A percentile compares a stretch with the other conserved stretches of the same genome.
phyloP scores from a whole-genome alignment of 2,329 filamentous ascomycete species.

The Laburnicola sp. region DNA sequence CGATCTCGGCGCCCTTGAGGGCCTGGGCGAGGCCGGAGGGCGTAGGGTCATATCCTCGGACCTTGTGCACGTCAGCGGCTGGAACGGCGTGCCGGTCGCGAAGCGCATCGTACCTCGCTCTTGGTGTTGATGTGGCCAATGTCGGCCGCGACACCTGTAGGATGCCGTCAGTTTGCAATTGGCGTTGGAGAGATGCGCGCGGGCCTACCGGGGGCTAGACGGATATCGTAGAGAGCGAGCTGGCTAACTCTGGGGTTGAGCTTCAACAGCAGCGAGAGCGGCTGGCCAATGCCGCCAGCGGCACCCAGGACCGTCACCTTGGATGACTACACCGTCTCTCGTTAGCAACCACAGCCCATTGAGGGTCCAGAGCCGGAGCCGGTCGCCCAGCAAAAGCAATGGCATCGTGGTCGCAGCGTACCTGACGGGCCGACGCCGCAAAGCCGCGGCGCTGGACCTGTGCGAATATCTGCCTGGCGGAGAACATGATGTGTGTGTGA shows the following conservation, averaged over 20 bases:
- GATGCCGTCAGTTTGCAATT: slow-evolving; percentile 22
- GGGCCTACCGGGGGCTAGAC: slow-evolving; percentile 83
- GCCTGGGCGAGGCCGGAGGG: slow-evolving; percentile 73
- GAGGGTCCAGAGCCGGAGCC: slow-evolving; percentile 9
- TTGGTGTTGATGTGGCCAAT: slow-evolving; percentile 99
- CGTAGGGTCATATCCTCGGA: slow-evolving; percentile 84
- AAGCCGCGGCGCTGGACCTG: slow-evolving; percentile 57
- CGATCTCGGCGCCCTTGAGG: slow-evolving; percentile 86
- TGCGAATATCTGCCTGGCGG: slow-evolving; percentile 57
- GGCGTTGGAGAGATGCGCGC: slow-evolving; percentile 1
- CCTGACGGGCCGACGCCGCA: slow-evolving; percentile 56
- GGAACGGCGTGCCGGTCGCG: slow-evolving; percentile 7
- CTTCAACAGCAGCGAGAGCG: slow-evolving; percentile 96
- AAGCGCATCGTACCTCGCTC: slow-evolving; percentile 61
- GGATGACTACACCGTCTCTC: slow-evolving; percentile 67
- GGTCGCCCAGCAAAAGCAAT: slow-evolving; percentile 29
- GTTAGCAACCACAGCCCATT: slow-evolving; percentile 31
- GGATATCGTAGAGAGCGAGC: slow-evolving; percentile 97
- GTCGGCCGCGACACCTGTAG: slow-evolving; percentile 90
- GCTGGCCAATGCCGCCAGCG: slow-evolving; percentile 96
- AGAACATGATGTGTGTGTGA: slow-evolving; percentile 64
- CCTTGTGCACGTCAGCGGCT: slow-evolving; percentile 50
- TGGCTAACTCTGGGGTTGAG: slow-evolving; percentile 93
- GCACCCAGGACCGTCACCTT: slow-evolving; percentile 98
- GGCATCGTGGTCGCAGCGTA: slow-evolving; percentile 37